Base-by-base conservation (phyloP, 208 protist genomes). In the Leishmania lainsoni region DNA sequence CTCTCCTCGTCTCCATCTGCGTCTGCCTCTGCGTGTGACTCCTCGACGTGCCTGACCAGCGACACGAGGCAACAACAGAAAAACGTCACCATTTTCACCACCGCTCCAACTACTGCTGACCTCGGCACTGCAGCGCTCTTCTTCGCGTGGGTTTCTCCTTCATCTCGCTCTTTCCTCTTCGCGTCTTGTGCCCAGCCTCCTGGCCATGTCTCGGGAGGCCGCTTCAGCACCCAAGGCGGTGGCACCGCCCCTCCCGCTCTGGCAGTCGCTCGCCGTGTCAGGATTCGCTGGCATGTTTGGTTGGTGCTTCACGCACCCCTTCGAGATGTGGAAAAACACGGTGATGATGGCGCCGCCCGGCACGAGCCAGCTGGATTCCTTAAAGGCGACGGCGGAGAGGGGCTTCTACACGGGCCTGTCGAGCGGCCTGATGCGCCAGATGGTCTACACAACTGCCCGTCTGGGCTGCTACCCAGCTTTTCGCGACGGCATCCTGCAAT, bases 271-370 rank as follows among this genome's bases (percentile, higher is more conserved):
- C 52, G 63, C 69, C 66, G 95, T 96, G 69, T 89, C 95, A 52
- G 92, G 95, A 35, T 78, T 89, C 79, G 90, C 94, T 58, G 96
- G 96, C 75, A 91, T 96, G 81, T 89, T 97, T 80, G 96, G 85
- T 3, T 98, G 96, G 96, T 86, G 87, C 85, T 94, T 98, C 80
- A 86, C 95, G 17, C 96, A 98, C 75, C 96, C 96, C 26, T 98
- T 98, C 79, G 95, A 98, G 86, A 98, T 97, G 91, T 94, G 96
- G 92, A 97, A 97, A 85, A 97, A 98, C 85, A 96, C 92, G n/a
- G 91, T 97, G 45, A 96, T 95, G 91, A 97, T 80, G 83, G 78
- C 92, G 8, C 86, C 90, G 0, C 79, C 78, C 26, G 91, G 92
- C 76, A 89, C 81, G 29, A 90, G 81, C 59, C 88, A 93, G 87